A percentile compares a stretch with the other conserved stretches of the same genome.
Conservation (phyloP, 2,329 filamentous ascomycete species). For the Endoconidiophora laricicola region DNA sequence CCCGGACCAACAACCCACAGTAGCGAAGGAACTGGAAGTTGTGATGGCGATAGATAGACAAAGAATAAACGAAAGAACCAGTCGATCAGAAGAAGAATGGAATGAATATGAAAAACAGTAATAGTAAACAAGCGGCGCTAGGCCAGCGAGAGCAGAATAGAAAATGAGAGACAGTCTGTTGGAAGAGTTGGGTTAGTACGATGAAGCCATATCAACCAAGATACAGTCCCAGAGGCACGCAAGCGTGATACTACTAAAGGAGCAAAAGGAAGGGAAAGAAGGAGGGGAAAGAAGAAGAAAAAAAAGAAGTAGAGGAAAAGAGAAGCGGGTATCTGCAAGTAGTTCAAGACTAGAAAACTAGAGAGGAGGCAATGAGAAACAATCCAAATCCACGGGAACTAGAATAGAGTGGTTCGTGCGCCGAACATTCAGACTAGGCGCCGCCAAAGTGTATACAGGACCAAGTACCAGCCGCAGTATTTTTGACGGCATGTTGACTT, state of each 20-base stretch:
- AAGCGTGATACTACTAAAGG: neutral
- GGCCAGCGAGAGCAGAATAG: neutral
- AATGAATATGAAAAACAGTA: neutral
- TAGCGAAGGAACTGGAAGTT: neutral
- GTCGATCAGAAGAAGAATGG: neutral
- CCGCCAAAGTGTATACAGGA: too few species aligned
- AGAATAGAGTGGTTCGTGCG: too few species aligned
- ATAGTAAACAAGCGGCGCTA: slow-evolving; percentile 1
- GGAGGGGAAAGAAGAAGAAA: neutral
- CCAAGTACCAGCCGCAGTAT: too few species aligned
- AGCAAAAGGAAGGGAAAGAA: neutral
- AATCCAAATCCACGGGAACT: neutral
- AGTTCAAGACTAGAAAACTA: neutral
- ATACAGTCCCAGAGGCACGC: neutral
- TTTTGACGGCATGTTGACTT: too few species aligned
- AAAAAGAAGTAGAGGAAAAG: neutral
- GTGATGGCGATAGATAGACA: neutral
- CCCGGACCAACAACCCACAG: too few species aligned
- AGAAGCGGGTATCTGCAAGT: neutral
- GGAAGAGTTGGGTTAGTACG: neutral
- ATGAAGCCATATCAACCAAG: slow-evolving; percentile 1
- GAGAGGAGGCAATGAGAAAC: neutral
- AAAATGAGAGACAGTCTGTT: neutral
- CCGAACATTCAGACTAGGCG: too few species aligned
- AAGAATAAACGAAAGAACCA: slow-evolving; percentile 5